phyloP scores from a whole-genome alignment of 2,329 filamentous ascomycete species.

The Fusarium pininemorale region DNA sequence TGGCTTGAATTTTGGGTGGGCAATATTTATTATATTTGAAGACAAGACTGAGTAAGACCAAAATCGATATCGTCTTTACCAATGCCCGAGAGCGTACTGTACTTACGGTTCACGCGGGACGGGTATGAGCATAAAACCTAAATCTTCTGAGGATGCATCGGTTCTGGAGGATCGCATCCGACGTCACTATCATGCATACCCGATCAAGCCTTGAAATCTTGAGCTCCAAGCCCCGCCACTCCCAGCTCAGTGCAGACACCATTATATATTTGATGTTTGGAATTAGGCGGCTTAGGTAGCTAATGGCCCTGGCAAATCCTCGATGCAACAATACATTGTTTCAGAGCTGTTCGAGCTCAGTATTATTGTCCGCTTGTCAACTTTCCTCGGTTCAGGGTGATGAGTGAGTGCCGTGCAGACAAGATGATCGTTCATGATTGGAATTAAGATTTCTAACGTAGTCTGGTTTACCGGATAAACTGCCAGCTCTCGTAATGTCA shows the following conservation, averaged over 20 bases:
- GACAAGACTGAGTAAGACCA: not conserved
- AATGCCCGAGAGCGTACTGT: not conserved
- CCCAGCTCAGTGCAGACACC: not conserved
- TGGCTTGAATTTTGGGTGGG: constrained; percentile 13
- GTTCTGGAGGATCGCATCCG: not conserved
- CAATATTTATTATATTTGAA: not conserved
- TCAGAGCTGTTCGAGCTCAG: not conserved
- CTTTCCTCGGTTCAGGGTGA: not conserved
- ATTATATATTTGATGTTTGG: not conserved
- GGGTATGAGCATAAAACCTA: not conserved
- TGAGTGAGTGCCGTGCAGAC: not conserved
- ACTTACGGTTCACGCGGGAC: not conserved
- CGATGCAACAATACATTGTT: not conserved
- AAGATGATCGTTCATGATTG: not conserved
- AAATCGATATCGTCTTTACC: not conserved
- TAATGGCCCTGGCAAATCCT: not conserved
- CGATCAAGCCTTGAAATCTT: constrained; percentile 22
- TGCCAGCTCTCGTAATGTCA: not conserved
- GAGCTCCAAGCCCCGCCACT: constrained; percentile 11
- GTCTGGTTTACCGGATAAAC: not conserved
- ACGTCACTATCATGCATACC: constrained; percentile 7
- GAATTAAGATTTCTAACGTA: not conserved
- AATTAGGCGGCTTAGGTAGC: not conserved
- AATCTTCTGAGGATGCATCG: not conserved
- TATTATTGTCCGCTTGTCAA: not conserved